A percentile compares a stretch with the other conserved stretches of the same genome.
phyloP scores from a whole-genome alignment of 2,329 filamentous ascomycete genomes.

The Aspergillus brasiliensis region DNA sequence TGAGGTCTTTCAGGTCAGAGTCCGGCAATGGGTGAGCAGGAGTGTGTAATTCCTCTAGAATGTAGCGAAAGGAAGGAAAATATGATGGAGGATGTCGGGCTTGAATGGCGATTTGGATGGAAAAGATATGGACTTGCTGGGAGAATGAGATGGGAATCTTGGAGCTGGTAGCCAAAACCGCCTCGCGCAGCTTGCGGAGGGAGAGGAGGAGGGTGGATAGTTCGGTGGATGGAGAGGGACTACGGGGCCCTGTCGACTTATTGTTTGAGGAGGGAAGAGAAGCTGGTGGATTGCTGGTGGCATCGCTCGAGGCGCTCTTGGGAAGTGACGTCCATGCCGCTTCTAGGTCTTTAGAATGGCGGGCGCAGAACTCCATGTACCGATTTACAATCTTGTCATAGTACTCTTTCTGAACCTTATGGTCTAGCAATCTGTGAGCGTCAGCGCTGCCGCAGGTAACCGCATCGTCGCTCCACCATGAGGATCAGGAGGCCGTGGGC shows the following conservation, averaged over 20 bases:
- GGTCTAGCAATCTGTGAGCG: constrained; percentile 65
- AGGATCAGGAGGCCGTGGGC: constrained; percentile 10
- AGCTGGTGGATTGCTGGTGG: constrained; percentile 44
- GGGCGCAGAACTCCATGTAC: constrained; percentile 86
- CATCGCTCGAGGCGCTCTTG: constrained; percentile 40
- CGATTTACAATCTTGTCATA: constrained; percentile 85
- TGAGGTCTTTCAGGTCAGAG: constrained; percentile 76
- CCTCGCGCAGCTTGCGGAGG: constrained; percentile 89
- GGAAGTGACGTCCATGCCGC: constrained; percentile 70
- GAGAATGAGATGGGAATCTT: constrained; percentile 78
- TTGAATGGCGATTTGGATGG: constrained; percentile 79
- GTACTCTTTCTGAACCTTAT: constrained; percentile 79
- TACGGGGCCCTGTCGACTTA: constrained; percentile 24
- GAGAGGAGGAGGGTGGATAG: constrained; percentile 77
- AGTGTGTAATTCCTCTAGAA: constrained; percentile 71
- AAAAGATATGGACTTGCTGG: constrained; percentile 88
- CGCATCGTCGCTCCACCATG: background rate
- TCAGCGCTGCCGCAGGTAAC: constrained; percentile 10
- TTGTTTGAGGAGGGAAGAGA: constrained; percentile 24
- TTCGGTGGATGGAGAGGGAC: constrained; percentile 58
- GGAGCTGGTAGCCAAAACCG: constrained; percentile 71
- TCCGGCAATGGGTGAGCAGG: constrained; percentile 66
- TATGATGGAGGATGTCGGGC: constrained; percentile 84
- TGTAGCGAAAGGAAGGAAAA: constrained; percentile 78
- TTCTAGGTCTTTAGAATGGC: constrained; percentile 72